These are phyloP conservation scores for Pelargonium myrrhifolium DNA, from an alignment of 441 rosid species.

Conservation along the genomic window DNA sequence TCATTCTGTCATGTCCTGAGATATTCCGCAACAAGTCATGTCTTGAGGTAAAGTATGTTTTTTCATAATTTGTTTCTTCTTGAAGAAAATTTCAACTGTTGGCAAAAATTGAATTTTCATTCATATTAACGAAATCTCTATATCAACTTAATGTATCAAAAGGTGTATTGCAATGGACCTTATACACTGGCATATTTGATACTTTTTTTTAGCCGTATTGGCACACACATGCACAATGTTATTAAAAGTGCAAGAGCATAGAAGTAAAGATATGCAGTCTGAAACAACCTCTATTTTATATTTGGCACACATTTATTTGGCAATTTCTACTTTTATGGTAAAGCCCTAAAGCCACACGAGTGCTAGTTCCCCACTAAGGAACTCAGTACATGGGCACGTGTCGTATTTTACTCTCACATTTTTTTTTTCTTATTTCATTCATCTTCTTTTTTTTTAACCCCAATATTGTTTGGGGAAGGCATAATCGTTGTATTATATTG, in stretches of 20 bases:
- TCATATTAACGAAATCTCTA: neutral
- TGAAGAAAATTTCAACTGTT: neutral
- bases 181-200: neutral
- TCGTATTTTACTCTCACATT: neutral
- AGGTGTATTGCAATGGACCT: neutral
- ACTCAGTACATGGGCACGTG: neutral
- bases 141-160: neutral
- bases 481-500: neutral
- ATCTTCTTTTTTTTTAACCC: neutral
- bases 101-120: neutral
- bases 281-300: no score
- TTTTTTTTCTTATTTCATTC: neutral
- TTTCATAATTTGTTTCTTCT: conserved; percentile 4
- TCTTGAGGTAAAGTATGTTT: conserved; percentile 55
- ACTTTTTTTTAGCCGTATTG: no score
- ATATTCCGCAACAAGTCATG: conserved; percentile 57
- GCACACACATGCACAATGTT: no score
- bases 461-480: no score
- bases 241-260: no score
- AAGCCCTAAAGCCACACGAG: neutral
- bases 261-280: no score
- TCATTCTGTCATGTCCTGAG: conserved; percentile 71
- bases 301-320: no score
- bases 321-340: neutral
- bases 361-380: neutral